Conservation (phyloP, 1,284 basidiomycete genomes). For the Austropuccinia psidii region DNA sequence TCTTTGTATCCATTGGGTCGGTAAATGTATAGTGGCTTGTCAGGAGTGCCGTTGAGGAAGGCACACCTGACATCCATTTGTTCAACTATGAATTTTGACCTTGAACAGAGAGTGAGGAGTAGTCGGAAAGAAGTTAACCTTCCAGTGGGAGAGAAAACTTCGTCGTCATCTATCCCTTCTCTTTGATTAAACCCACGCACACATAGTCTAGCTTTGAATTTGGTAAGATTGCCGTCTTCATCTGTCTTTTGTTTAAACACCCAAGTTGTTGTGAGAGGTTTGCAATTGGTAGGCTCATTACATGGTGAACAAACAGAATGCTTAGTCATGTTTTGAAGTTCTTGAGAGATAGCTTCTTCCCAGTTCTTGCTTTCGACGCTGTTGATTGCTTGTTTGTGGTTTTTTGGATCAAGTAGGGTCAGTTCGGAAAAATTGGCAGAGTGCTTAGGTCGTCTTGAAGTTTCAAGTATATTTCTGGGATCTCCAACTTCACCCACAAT, state of each 20-base stretch:
- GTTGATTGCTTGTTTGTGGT: not conserved
- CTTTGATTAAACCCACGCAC: not conserved
- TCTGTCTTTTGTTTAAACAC: not conserved
- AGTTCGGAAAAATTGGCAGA: not conserved
- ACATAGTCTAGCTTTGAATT: slow-evolving; percentile 15
- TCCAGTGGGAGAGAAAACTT: slow-evolving; percentile 2
- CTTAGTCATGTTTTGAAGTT: not conserved
- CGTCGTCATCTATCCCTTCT: not conserved
- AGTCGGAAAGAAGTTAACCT: not conserved
- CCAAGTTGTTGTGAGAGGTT: not conserved
- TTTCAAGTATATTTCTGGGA: not conserved
- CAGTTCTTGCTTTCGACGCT: not conserved
- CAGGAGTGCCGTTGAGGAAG: slow-evolving; percentile 2
- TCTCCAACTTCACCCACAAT: too few relatives aligned
- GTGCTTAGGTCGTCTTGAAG: not conserved
- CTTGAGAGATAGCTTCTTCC: not conserved
- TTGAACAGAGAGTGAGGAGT: not conserved
- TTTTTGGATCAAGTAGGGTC: not conserved
- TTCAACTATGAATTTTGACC: not conserved
- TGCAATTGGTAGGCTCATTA: not conserved
- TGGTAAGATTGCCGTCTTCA: not conserved
- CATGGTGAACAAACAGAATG: not conserved
- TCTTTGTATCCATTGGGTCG: not conserved
- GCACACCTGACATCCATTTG: not conserved
- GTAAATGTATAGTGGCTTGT: not conserved